These are phyloP conservation scores for Arachis hypogaea DNA, from an alignment of 306 rosid genomes.

Conservation along the genomic window DNA sequence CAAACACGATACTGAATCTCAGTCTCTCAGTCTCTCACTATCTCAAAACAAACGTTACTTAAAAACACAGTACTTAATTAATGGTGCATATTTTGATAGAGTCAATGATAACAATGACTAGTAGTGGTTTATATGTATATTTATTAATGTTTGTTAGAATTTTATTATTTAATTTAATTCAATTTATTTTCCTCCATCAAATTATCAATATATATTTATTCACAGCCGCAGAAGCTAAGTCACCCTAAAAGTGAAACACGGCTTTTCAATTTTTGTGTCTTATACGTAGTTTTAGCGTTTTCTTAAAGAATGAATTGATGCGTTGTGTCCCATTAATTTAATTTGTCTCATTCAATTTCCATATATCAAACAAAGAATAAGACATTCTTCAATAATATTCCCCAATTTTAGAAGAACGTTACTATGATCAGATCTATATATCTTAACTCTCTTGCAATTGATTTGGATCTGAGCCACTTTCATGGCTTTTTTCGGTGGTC, in stretches of 20 bases:
- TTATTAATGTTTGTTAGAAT: no score
- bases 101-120: no score
- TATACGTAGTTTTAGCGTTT: background rate
- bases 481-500: background rate
- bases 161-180: no score
- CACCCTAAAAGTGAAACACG: background rate
- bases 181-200: no score
- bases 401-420: background rate
- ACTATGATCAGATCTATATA: background rate
- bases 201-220: no score
- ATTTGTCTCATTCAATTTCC: background rate
- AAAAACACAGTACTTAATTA: no score
- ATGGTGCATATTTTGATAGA: no score
- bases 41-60: no score
- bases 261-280: background rate
- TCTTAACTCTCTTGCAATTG: constrained; percentile 16
- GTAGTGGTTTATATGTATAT: no score
- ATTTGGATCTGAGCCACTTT: constrained; percentile 1
- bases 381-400: background rate
- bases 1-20: no score
- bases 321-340: constrained; percentile 8
- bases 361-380: constrained; percentile 24
- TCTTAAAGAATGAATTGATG: constrained; percentile 14
- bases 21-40: no score
- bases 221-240: no score